phyloP scores from a whole-genome alignment of 2,329 filamentous ascomycete genomes.

The Apiospora marii region DNA sequence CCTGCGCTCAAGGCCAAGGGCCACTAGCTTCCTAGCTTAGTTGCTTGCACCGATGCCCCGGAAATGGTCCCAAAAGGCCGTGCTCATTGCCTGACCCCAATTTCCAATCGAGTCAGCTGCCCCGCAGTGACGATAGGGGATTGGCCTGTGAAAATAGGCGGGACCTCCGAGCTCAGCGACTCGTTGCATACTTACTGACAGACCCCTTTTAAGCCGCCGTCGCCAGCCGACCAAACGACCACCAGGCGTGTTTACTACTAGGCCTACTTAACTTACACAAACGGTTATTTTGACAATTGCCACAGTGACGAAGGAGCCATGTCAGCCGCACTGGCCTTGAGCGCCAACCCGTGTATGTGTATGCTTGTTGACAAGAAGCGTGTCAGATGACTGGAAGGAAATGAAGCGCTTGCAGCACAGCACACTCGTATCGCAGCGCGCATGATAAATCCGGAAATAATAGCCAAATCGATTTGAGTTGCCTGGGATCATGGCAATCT shows the following conservation, averaged over 20 bases:
- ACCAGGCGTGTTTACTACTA: not conserved
- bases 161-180: not conserved
- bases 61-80: constrained; percentile 5
- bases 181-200: not conserved
- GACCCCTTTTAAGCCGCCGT: not conserved
- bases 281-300: not conserved
- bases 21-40: not conserved
- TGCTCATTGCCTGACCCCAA: constrained; percentile 18
- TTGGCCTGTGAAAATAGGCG: not conserved
- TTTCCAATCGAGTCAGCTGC: constrained; percentile 6
- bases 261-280: not conserved
- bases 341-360: not conserved
- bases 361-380: no score
- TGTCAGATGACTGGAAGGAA: not conserved
- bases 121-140: constrained; percentile 11
- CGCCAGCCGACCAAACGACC: not conserved
- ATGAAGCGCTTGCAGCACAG: not conserved
- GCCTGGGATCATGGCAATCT: not conserved
- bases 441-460: not conserved
- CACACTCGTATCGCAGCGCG: not conserved
- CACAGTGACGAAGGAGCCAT: not conserved
- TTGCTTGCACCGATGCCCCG: constrained; percentile 7
- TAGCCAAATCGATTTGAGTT: not conserved
- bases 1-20: not conserved
- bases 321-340: not conserved